A percentile compares a stretch with the other conserved stretches of the same genome.
These are phyloP conservation scores for Triangularia setosa DNA, from an alignment of 2,329 filamentous ascomycete genomes.

Conservation along the genomic window DNA sequence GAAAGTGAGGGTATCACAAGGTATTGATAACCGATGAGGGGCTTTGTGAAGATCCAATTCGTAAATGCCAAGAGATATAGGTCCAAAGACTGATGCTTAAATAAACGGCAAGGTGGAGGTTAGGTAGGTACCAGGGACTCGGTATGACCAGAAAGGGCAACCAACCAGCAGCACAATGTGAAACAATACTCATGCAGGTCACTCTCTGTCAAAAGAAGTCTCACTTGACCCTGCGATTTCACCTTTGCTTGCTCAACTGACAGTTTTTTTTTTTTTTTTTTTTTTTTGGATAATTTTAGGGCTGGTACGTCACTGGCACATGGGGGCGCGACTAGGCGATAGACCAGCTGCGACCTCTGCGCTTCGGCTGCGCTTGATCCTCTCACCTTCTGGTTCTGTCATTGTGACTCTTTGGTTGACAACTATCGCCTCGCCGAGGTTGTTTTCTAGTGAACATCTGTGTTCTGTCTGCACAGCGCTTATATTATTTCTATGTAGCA, in stretches of 20 bases:
- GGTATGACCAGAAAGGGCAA: background rate
- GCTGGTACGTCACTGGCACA: slow-evolving; percentile 2
- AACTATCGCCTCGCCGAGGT: background rate
- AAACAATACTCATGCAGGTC: background rate
- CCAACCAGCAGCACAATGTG: background rate
- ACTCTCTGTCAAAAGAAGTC: background rate
- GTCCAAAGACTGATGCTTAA: background rate
- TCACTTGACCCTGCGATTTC: background rate
- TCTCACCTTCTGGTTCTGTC: background rate
- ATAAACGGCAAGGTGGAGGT: background rate
- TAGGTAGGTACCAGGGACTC: background rate
- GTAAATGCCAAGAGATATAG: background rate
- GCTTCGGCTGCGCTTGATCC: slow-evolving; percentile 8
- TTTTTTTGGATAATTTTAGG: background rate
- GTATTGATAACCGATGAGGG: background rate
- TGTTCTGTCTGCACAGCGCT: slow-evolving; percentile 1
- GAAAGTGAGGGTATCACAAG: background rate
- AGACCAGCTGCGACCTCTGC: background rate
- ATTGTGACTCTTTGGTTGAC: background rate
- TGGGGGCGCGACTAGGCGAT: background rate
- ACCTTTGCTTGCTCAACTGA: background rate
- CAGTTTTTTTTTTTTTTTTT: background rate
- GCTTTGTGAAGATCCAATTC: background rate
- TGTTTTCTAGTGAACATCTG: background rate
- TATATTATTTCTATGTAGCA: background rate